Evolutionary conservation across 305 asterid genomes (phyloP).

Genomic region (Striga hermonthica): DNA sequence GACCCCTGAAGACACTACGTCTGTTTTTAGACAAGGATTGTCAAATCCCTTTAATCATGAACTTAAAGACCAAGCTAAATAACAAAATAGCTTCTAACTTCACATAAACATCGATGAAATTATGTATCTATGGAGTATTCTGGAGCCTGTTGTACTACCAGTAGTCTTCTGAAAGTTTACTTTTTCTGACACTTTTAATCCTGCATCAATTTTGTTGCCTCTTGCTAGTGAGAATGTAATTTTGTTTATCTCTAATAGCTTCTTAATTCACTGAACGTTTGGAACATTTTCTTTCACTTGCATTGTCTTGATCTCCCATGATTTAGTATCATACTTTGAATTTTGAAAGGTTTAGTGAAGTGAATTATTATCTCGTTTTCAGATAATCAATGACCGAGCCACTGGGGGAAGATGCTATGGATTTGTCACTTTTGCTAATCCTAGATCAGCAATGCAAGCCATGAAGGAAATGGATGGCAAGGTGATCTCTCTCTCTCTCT

Average conservation of each 20-base stretch:
- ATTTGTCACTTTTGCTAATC: slow-evolving; percentile 71
- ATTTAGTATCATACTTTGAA: background rate
- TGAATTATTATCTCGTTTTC: slow-evolving; percentile 34
- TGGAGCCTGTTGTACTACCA: slow-evolving; percentile 11
- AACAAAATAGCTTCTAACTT: slow-evolving; percentile 9
- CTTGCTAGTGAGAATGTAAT: slow-evolving; percentile 2
- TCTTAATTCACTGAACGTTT: slow-evolving; percentile 13
- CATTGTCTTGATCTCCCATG: slow-evolving; percentile 10
- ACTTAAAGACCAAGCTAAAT: background rate
- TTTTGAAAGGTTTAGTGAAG: slow-evolving; percentile 9
- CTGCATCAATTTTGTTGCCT: slow-evolving; percentile 19
- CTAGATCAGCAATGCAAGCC: slow-evolving; percentile 73
- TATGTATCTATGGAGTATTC: background rate
- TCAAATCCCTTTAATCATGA: background rate
- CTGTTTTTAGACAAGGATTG: slow-evolving; percentile 22
- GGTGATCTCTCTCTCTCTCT: slow-evolving; percentile 41
- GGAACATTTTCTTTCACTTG: slow-evolving; percentile 6
- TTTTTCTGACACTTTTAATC: slow-evolving; percentile 14
- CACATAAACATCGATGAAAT: background rate
- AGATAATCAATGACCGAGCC: slow-evolving; percentile 72
- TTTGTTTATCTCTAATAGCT: background rate
- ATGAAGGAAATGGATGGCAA: slow-evolving; percentile 79
- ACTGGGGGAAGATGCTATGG: slow-evolving; percentile 80
- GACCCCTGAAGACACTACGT: background rate
- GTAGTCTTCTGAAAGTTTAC: background rate